Base-by-base conservation (phyloP, 202 grass and related monocot genomes). In the Cymbopogon flexuosus region DNA sequence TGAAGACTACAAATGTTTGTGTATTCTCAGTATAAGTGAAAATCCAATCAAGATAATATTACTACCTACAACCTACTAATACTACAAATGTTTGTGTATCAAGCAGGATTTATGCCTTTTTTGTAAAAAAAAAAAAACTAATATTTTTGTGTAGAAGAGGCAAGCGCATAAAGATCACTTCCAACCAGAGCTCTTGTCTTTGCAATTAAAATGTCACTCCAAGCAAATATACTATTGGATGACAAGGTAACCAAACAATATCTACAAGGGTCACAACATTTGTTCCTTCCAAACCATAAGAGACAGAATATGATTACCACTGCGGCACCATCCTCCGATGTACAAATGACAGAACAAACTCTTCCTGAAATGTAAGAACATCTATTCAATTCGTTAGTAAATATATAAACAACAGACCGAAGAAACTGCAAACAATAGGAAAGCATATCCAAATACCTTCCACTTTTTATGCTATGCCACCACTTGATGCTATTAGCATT, bases 371-470 rank as follows among this genome's bases (percentile, higher is more conserved):
- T 11, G 47, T 10, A 39, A 56, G 14, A 40, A 41, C 4, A 33
- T 68, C 52, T 68, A 31, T 18, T 49, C 49, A 40, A 72, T 30
- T 15, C 3, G 3, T 77, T 14, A 61, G 29, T 51, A 57, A 40
- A n/a, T n/a, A 40, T 11, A 30, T 68, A 64, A 40, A 40, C 3
- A 74, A 63, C 18, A 75, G 18, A 76, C 57, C 59, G 36, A 72
- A 78, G 15, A 65, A 47, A 54, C 22, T 62, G 34, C 24, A n/a
- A n/a, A n/a, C n/a, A n/a, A n/a, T n/a, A n/a, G 1, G 29, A 29
- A 2, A 45, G 46, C 41, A 65, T 58, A 76, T 77, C 31, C 19
- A 71, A 77, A 49, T 67, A 81, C 58, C 60, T 81, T 80, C 45
- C 23, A 57, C 42, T 30, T 80, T 62, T 23, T 35, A 77, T 42